These are phyloP conservation scores for Grigorovia jiainica DNA, from an alignment of 805 yeast species.

Conservation along the genomic window DNA sequence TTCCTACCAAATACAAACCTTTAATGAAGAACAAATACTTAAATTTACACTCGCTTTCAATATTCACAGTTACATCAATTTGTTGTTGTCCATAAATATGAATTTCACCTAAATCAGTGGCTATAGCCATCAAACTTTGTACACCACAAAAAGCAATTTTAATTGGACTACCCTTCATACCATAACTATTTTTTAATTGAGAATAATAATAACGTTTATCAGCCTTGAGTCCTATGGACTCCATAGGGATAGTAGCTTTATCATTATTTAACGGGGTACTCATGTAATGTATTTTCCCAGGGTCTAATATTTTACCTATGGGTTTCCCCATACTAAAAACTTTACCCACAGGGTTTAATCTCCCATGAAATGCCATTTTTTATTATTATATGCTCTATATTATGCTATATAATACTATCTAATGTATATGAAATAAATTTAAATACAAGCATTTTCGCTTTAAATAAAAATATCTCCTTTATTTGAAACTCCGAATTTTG, in stretches of 20 bases:
- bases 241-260: no score
- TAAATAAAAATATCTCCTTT: no score
- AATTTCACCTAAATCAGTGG: constrained; percentile 60
- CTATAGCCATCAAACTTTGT: constrained; percentile 46
- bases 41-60: constrained; percentile 43
- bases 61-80: constrained; percentile 57
- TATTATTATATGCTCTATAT: no score
- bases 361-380: no score
- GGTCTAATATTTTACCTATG: background rate
- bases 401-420: no score
- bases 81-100: constrained; percentile 78
- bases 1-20: constrained; percentile 70
- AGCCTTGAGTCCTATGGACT: no score
- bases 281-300: no score
- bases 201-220: background rate
- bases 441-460: no score
- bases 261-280: no score
- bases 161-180: constrained; percentile 55
- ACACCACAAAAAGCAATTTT: constrained; percentile 74
- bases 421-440: no score
- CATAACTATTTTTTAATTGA: constrained; percentile 20
- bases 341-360: no score
- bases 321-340: background rate
- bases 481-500: background rate
- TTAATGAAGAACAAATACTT: constrained; percentile 56